These are phyloP conservation scores for Prosopis cineraria DNA, from an alignment of 306 rosid genomes.

Conservation along the genomic window DNA sequence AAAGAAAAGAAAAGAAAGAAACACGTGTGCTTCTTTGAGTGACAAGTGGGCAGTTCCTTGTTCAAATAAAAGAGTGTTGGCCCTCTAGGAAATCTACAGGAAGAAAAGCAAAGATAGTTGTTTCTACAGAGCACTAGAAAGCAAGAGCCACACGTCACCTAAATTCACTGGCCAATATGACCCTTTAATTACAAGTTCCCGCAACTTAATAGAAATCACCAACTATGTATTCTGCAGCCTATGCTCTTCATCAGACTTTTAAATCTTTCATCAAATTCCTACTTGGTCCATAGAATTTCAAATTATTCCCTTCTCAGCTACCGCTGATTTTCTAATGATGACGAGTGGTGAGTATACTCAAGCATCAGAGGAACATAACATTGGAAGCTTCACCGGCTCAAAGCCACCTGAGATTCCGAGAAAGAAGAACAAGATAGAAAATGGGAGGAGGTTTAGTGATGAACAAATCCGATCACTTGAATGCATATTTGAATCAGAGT, in stretches of 20 bases:
- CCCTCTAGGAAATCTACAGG: constrained; percentile 33
- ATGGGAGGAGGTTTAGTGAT: constrained; percentile 78
- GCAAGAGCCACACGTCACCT: constrained; percentile 51
- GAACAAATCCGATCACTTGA: constrained; percentile 74
- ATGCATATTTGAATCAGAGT: constrained; percentile 72
- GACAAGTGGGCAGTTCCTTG: constrained; percentile 44
- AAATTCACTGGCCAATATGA: constrained; percentile 46
- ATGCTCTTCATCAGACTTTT: constrained; percentile 39
- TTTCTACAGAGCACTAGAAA: constrained; percentile 45
- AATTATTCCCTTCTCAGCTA: not conserved
- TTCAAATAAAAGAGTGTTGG: constrained; percentile 40
- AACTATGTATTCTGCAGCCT: constrained; percentile 49
- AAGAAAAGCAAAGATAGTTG: constrained; percentile 39
- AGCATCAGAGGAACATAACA: constrained; percentile 37
- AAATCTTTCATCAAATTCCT: constrained; percentile 29
- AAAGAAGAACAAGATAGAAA: constrained; percentile 54
- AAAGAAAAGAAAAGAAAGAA: too few relatives aligned
- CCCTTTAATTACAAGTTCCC: constrained; percentile 48
- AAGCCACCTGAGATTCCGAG: constrained; percentile 39
- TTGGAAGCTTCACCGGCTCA: constrained; percentile 32
- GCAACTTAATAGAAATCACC: constrained; percentile 46
- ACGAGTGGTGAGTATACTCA: constrained; percentile 50
- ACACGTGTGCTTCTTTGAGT: constrained; percentile 40
- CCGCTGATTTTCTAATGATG: constrained; percentile 40
- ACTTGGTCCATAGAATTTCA: constrained; percentile 22